A percentile compares a stretch with the other conserved stretches of the same genome.
Evolutionary conservation across 495 filamentous ascomycete species (phyloP).

Genomic region (Tirmania nivea): DNA sequence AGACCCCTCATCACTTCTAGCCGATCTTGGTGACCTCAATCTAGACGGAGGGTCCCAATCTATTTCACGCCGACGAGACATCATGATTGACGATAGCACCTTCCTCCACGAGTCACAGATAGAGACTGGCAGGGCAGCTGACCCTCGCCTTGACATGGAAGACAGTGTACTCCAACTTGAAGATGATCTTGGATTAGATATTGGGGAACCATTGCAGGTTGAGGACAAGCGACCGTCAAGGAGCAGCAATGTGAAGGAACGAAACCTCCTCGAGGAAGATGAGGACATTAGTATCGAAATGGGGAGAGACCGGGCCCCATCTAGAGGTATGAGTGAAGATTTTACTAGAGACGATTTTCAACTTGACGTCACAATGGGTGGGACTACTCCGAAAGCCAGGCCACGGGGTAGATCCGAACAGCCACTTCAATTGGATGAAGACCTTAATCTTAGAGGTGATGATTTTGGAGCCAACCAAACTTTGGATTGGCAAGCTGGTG

Average conservation of each 20-base stretch:
- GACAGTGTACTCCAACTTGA: conserved; percentile 36
- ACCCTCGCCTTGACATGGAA: conserved; percentile 31
- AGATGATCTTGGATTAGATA: conserved; percentile 36
- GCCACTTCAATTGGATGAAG: conserved; percentile 18
- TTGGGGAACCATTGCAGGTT: conserved; percentile 27
- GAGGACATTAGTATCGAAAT: conserved; percentile 48
- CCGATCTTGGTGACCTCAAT: conserved; percentile 34
- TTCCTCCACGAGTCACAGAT: conserved; percentile 40
- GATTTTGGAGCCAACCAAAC: conserved; percentile 40
- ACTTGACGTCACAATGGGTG: conserved; percentile 21
- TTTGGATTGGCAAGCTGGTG: conserved; percentile 10
- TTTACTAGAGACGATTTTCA: conserved; percentile 41
- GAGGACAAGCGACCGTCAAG: conserved; percentile 19
- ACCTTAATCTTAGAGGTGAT: conserved; percentile 32
- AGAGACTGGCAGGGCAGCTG: conserved; percentile 21
- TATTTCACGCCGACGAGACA: conserved; percentile 40
- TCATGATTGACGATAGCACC: conserved; percentile 43
- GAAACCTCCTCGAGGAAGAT: conserved; percentile 30
- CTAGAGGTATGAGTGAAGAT: conserved; percentile 46
- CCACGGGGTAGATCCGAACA: conserved; percentile 8
- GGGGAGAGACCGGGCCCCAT: conserved; percentile 54
- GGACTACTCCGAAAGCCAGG: conserved; percentile 7
- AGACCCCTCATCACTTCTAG: conserved; percentile 51
- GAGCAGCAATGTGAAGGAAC: conserved; percentile 20
- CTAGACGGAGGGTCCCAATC: conserved; percentile 32